These are phyloP conservation scores for Serpula lacrymans DNA, from an alignment of 768 basidiomycete species.

Conservation along the genomic window DNA sequence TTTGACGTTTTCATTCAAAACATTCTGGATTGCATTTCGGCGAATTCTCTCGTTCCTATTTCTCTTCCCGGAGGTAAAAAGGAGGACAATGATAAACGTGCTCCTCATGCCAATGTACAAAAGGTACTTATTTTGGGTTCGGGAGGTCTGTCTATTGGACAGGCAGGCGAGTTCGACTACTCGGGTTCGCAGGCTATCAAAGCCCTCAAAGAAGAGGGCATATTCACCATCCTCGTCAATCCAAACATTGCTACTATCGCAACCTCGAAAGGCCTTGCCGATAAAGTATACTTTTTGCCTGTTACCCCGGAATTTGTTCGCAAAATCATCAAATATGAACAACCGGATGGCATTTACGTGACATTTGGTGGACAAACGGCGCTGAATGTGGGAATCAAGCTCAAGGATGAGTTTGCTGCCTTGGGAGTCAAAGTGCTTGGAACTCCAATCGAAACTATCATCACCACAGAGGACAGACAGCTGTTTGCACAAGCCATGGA, in stretches of 20 bases:
- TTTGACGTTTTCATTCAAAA: constrained; percentile 97
- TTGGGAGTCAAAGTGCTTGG: constrained; percentile 93
- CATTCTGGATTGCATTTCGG: constrained; percentile 67
- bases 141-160: constrained; percentile 96
- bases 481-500: constrained; percentile 93
- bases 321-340: constrained; percentile 98
- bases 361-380: constrained; percentile 99
- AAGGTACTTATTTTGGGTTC: constrained; percentile 98
- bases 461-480: constrained; percentile 95
- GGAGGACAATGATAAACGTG: constrained; percentile 74
- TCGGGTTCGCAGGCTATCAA: constrained; percentile 99
- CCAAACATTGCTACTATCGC: constrained; percentile 99
- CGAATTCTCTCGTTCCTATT: constrained; percentile 53
- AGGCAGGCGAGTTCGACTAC: constrained; percentile 99
- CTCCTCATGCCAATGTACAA: constrained; percentile 71
- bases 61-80: constrained; percentile 76
- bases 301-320: constrained; percentile 97
- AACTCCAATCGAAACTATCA: constrained; percentile 95
- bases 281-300: constrained; percentile 99
- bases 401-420: constrained; percentile 92
- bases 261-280: constrained; percentile 94
- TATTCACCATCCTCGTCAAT: constrained; percentile 98
- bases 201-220: constrained; percentile 97
- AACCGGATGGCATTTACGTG: constrained; percentile 97
- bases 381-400: constrained; percentile 92